phyloP scores from a whole-genome alignment of 768 basidiomycete genomes.

The Trametes cubensis region DNA sequence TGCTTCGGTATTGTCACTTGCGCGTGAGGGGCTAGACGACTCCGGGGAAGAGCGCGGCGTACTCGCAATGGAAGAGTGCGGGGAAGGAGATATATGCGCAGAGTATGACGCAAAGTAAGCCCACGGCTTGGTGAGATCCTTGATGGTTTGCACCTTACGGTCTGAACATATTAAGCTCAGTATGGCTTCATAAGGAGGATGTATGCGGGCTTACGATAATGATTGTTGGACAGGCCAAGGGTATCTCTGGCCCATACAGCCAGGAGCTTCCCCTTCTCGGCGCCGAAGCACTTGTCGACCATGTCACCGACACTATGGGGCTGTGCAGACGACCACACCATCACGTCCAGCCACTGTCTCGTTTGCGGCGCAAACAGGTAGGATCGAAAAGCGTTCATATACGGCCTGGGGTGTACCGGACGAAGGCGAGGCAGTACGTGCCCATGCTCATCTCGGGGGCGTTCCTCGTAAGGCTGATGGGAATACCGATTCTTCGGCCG shows the following conservation, averaged over 20 bases:
- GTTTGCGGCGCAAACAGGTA: conserved; percentile 68
- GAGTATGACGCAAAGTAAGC: conserved; percentile 32
- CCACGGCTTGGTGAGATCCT: conserved; percentile 77
- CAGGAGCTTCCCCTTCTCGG: conserved; percentile 43
- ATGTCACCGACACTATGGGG: conserved; percentile 78
- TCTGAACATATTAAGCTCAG: conserved; percentile 26
- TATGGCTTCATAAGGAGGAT: neutral
- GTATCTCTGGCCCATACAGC: conserved; percentile 84
- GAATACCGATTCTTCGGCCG: neutral
- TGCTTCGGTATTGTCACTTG: neutral
- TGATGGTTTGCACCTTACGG: conserved; percentile 57
- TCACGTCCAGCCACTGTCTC: conserved; percentile 73
- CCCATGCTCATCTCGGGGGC: conserved; percentile 16
- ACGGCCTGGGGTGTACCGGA: conserved; percentile 62
- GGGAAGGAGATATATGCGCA: conserved; percentile 15
- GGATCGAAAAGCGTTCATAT: conserved; percentile 57
- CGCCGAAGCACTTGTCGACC: conserved; percentile 64
- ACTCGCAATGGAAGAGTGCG: conserved; percentile 21
- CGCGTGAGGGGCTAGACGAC: conserved; percentile 8
- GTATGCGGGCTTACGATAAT: conserved; percentile 62
- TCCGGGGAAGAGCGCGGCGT: conserved; percentile 11
- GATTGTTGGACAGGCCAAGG: conserved; percentile 58
- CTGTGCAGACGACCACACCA: conserved; percentile 90
- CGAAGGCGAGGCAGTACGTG: conserved; percentile 36
- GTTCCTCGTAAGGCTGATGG: neutral